Conservation (phyloP, 2,329 filamentous ascomycete species). For the Fonsecaea nubica region DNA sequence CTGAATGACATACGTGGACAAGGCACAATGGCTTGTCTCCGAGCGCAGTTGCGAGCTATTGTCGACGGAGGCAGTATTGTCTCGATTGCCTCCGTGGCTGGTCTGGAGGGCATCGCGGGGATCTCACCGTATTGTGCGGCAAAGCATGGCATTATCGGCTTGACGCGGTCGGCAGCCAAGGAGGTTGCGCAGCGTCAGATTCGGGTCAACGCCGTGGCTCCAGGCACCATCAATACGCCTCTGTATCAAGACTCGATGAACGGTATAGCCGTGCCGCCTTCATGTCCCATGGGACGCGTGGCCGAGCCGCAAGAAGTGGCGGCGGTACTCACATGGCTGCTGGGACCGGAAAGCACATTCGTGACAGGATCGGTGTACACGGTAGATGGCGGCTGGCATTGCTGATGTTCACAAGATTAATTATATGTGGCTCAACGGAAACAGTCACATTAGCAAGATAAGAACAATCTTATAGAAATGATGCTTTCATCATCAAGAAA, state of each 20-base stretch:
- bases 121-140: neutral
- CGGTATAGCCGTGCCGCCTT: no score
- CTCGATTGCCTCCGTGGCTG: conserved; percentile 2
- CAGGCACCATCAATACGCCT: conserved; percentile 1
- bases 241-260: neutral
- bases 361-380: no score
- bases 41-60: neutral
- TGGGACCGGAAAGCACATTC: no score
- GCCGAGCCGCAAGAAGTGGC: no score
- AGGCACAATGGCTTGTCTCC: neutral
- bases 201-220: conserved; percentile 3
- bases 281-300: no score
- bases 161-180: neutral
- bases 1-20: neutral
- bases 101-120: neutral
- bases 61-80: neutral
- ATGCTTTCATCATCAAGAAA: no score
- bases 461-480: no score
- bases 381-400: no score
- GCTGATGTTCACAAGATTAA: no score
- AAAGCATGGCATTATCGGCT: conserved; percentile 4
- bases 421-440: no score
- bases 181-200: neutral
- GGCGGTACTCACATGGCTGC: no score
- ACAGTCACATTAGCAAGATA: no score